Percentiles rank a stretch among this genome's conserved stretches.
Conservation (phyloP, 2,329 filamentous ascomycete genomes). For the Xylaria sp. region DNA sequence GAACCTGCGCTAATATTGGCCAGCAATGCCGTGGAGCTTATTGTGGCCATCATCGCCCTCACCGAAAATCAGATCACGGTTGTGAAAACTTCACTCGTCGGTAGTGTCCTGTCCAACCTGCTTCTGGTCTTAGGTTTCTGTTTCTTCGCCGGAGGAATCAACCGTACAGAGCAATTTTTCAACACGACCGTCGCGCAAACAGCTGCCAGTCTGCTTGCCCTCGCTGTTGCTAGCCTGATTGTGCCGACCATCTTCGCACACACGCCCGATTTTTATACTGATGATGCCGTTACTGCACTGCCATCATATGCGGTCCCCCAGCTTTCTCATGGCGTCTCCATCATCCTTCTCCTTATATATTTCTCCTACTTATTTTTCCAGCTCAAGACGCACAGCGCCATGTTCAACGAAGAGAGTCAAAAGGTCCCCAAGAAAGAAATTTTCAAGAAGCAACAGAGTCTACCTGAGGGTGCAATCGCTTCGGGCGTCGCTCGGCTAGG, state of each 20-base stretch:
- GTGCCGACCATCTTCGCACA: slow-evolving; percentile 87
- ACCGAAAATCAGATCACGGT: slow-evolving; percentile 76
- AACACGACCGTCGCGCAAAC: slow-evolving; percentile 93
- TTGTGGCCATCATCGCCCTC: slow-evolving; percentile 85
- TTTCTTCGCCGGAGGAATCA: slow-evolving; percentile 86
- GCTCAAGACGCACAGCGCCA: slow-evolving; percentile 78
- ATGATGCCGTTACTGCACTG: slow-evolving; percentile 44
- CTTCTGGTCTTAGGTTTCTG: slow-evolving; percentile 89
- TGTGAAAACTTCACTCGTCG: slow-evolving; percentile 90
- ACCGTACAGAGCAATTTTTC: slow-evolving; percentile 83
- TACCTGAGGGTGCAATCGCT: slow-evolving; percentile 33
- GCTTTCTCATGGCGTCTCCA: slow-evolving; percentile 73
- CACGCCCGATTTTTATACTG: slow-evolving; percentile 47
- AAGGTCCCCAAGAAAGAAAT: slow-evolving; percentile 60
- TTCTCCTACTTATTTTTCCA: slow-evolving; percentile 87
- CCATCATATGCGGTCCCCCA: slow-evolving; percentile 66
- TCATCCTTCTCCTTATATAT: slow-evolving; percentile 87
- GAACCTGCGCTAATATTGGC: slow-evolving; percentile 13
- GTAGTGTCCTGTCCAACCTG: slow-evolving; percentile 89
- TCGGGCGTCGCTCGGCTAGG: slow-evolving; percentile 33
- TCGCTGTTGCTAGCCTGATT: slow-evolving; percentile 81
- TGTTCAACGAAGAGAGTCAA: slow-evolving; percentile 80
- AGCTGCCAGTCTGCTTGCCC: slow-evolving; percentile 77
- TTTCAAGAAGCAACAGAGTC: slow-evolving; percentile 31
- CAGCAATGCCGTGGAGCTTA: slow-evolving; percentile 85